A percentile compares a stretch with the other conserved stretches of the same genome.
phyloP scores from a whole-genome alignment of 805 yeast species.

The Myxozyma melibiosi region DNA sequence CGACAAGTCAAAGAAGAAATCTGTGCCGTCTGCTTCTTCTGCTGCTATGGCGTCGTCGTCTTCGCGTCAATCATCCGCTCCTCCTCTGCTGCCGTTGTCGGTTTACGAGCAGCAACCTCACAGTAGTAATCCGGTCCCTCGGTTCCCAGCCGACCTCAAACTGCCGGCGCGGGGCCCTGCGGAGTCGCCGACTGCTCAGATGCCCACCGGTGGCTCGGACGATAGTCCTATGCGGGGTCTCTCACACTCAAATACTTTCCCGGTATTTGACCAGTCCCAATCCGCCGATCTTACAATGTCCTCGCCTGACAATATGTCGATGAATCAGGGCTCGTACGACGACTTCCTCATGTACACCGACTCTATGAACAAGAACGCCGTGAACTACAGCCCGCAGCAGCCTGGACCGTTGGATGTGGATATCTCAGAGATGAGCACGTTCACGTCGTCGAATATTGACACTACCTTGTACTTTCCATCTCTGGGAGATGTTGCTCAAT shows the following conservation, averaged over 20 bases:
- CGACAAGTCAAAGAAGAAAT: too few relatives aligned
- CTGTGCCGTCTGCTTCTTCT: too few relatives aligned
- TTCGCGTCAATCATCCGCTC: too few relatives aligned
- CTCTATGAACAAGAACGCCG: not conserved
- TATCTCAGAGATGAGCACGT: constrained; percentile 9
- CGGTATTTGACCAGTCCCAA: not conserved
- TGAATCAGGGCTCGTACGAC: not conserved
- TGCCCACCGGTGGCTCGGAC: not conserved
- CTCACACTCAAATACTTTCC: not conserved
- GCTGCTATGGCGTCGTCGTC: too few relatives aligned
- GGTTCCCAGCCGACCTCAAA: not conserved
- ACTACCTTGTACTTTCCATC: constrained; percentile 25
- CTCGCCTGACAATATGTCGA: not conserved
- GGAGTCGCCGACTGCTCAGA: not conserved
- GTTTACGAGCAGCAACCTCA: constrained; percentile 7
- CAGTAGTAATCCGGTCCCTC: constrained; percentile 1
- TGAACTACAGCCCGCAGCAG: not conserved
- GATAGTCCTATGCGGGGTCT: not conserved
- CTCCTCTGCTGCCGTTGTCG: too few relatives aligned
- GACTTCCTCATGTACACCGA: not conserved
- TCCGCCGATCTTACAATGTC: not conserved
- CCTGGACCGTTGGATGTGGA: constrained; percentile 1
- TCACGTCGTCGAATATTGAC: constrained; percentile 17
- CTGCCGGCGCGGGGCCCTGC: not conserved
- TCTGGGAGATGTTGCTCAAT: not conserved